A percentile compares a stretch with the other conserved stretches of the same genome.
Conservation (phyloP, 257 asterid genomes). For the Leonotis leonurus region DNA sequence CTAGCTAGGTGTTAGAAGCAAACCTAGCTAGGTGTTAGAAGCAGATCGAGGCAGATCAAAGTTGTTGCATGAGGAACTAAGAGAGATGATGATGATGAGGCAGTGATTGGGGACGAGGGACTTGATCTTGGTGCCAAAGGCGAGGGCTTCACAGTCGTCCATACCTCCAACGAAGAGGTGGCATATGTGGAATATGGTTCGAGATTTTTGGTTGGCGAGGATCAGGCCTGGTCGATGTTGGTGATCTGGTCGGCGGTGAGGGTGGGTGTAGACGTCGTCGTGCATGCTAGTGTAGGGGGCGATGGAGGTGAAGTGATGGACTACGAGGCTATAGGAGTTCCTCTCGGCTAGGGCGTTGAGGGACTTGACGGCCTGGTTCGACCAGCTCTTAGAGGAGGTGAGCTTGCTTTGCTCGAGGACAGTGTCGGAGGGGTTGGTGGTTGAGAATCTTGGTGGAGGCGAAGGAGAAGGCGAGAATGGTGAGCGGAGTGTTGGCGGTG, state of each 20-base stretch:
- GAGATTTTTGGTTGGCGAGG: not conserved
- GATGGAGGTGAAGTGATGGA: constrained; percentile 51
- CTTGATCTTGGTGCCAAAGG: constrained; percentile 25
- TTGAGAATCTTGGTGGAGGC: constrained; percentile 41
- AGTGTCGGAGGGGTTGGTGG: too few relatives aligned
- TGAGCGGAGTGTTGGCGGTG: too few relatives aligned
- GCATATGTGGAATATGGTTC: constrained; percentile 8
- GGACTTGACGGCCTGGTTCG: constrained; percentile 39
- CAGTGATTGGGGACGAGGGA: too few relatives aligned
- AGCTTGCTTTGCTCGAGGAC: constrained; percentile 34
- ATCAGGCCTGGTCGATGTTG: constrained; percentile 42
- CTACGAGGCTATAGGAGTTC: constrained; percentile 6
- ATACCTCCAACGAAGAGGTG: constrained; percentile 49
- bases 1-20: too few relatives aligned
- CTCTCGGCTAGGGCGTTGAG: constrained; percentile 28
- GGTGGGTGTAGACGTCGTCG: constrained; percentile 49
- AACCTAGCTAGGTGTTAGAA: too few relatives aligned
- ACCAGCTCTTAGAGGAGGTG: constrained; percentile 25
- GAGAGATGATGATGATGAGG: too few relatives aligned
- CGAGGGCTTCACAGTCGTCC: constrained; percentile 59
- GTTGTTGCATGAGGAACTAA: too few relatives aligned
- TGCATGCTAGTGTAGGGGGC: constrained; percentile 64
- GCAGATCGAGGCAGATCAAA: too few relatives aligned
- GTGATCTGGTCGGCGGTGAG: constrained; percentile 37
- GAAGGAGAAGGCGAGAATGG: too few relatives aligned